phyloP scores from a whole-genome alignment of 2,329 filamentous ascomycete species.

The Sarocladium kiliense region DNA sequence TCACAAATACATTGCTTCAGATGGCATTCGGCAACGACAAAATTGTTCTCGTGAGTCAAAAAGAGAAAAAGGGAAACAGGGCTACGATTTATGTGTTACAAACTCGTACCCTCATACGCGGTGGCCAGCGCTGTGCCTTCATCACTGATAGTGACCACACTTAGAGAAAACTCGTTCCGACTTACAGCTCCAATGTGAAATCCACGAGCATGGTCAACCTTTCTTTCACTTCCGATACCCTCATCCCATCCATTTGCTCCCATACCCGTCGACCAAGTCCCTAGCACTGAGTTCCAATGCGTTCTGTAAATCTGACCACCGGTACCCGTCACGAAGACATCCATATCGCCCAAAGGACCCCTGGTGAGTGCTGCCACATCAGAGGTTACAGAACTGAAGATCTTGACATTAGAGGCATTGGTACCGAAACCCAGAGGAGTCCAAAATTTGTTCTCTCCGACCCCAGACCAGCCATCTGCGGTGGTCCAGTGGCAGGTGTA shows the following conservation, averaged over 20 bases:
- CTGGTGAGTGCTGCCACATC: neutral
- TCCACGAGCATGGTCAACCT: neutral
- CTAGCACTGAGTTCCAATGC: neutral
- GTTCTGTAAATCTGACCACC: neutral
- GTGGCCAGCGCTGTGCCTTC: neutral
- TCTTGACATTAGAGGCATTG: neutral
- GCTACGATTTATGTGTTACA: no score
- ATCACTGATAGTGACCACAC: neutral
- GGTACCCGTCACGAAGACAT: neutral
- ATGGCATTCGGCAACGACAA: no score
- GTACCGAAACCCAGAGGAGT: neutral
- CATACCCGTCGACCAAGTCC: neutral
- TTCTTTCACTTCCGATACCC: neutral
- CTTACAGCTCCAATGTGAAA: neutral
- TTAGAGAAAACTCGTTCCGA: neutral
- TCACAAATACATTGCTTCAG: no score
- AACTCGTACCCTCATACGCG: neutral
- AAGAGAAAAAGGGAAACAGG: no score
- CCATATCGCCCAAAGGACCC: neutral
- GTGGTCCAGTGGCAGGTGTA: neutral
- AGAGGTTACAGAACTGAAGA: neutral
- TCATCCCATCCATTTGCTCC: neutral
- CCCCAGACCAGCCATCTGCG: neutral
- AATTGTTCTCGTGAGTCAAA: no score
- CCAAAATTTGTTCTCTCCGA: neutral